Conservation (phyloP, 2,329 filamentous ascomycete species). For the Xylariaceae sp. region DNA sequence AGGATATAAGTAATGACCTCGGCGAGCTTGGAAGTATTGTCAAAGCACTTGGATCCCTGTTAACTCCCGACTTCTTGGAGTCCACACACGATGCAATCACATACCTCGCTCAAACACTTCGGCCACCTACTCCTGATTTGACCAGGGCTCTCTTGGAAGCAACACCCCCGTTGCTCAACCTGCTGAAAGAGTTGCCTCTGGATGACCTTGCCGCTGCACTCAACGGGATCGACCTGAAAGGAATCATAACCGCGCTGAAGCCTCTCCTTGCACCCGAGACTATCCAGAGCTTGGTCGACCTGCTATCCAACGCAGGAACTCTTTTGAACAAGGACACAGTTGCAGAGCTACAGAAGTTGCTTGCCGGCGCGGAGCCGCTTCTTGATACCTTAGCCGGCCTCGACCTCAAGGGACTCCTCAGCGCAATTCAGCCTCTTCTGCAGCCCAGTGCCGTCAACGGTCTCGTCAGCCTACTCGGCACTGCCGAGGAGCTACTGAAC, state of each 20-base stretch:
- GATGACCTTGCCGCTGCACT: slow-evolving; percentile 31
- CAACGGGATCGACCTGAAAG: slow-evolving; percentile 33
- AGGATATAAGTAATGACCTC: slow-evolving; percentile 24
- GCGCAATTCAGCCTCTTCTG: slow-evolving; percentile 35
- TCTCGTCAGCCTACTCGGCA: slow-evolving; percentile 29
- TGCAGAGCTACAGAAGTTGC: slow-evolving; percentile 13
- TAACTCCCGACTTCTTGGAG: slow-evolving; percentile 37
- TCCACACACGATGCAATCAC: slow-evolving; percentile 38
- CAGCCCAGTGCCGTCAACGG: slow-evolving; percentile 28
- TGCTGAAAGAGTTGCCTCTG: slow-evolving; percentile 32
- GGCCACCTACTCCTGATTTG: slow-evolving; percentile 33
- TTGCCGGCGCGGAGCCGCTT: slow-evolving; percentile 12
- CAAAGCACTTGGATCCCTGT: slow-evolving; percentile 30
- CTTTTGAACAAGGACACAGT: slow-evolving; percentile 18
- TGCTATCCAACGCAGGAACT: slow-evolving; percentile 15
- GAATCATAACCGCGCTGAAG: slow-evolving; percentile 31
- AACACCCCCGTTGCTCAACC: slow-evolving; percentile 27
- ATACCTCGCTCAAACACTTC: slow-evolving; percentile 35
- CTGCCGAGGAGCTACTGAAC: slow-evolving; percentile 29
- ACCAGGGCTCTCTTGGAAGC: slow-evolving; percentile 26
- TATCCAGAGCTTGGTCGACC: slow-evolving; percentile 14
- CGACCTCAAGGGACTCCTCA: slow-evolving; percentile 30
- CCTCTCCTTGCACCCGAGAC: slow-evolving; percentile 28
- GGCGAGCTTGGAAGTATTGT: slow-evolving; percentile 28
- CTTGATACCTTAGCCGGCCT: slow-evolving; percentile 12